Conservation (phyloP, 768 basidiomycete species). For the Lactarius sanguifluus region DNA sequence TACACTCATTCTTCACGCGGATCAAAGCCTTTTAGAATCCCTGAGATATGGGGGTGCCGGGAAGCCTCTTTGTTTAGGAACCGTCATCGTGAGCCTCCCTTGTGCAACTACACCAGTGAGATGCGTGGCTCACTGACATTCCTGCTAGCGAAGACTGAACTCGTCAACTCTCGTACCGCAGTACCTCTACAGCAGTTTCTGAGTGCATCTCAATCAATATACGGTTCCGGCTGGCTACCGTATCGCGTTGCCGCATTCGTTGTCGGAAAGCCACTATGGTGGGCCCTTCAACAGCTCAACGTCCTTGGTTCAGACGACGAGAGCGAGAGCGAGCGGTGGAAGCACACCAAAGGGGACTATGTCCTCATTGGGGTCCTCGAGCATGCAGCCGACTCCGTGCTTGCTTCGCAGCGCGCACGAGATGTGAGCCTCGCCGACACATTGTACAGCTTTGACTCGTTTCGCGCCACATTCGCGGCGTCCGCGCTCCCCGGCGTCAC, state of each 20-base stretch:
- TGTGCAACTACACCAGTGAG: neutral
- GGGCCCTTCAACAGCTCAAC: constrained; percentile 79
- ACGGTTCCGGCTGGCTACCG: constrained; percentile 67
- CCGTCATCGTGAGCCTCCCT: constrained; percentile 66
- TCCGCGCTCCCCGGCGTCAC: constrained; percentile 43
- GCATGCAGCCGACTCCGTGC: constrained; percentile 58
- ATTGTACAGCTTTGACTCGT: constrained; percentile 61
- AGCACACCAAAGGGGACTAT: constrained; percentile 65
- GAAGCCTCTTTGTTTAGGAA: constrained; percentile 69
- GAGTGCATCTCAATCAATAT: constrained; percentile 56
- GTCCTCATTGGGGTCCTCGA: constrained; percentile 67
- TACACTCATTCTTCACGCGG: constrained; percentile 60
- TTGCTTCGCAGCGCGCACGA: constrained; percentile 44
- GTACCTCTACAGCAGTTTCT: constrained; percentile 58
- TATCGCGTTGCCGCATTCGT: constrained; percentile 67
- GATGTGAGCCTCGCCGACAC: constrained; percentile 53
- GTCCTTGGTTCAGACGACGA: constrained; percentile 63
- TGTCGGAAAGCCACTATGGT: constrained; percentile 80
- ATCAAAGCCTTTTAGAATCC: constrained; percentile 51
- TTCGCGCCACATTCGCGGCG: constrained; percentile 56
- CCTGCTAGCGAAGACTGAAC: constrained; percentile 68
- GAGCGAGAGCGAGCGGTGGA: constrained; percentile 49
- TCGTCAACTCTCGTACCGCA: constrained; percentile 45
- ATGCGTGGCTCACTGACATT: constrained; percentile 30
- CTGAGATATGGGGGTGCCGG: constrained; percentile 68